phyloP scores from a whole-genome alignment of 1,139 yeast species.

The Yamadazyma friedrichii region DNA sequence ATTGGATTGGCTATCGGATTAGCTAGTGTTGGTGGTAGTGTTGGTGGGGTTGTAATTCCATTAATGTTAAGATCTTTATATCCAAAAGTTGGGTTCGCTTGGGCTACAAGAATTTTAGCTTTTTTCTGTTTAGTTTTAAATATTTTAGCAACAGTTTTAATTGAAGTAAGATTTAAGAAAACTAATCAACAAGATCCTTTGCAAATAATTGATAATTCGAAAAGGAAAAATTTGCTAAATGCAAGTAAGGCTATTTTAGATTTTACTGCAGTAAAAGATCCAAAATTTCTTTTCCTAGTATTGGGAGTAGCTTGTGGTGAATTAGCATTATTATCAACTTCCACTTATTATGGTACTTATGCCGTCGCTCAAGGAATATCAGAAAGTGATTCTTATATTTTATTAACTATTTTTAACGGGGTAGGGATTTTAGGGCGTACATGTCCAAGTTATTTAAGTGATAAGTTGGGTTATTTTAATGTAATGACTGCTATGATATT shows the following conservation, averaged over 20 bases:
- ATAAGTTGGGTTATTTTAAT: slow-evolving; percentile 37
- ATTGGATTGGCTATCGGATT: slow-evolving; percentile 57
- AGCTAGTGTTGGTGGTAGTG: slow-evolving; percentile 62
- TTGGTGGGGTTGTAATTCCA: slow-evolving; percentile 66
- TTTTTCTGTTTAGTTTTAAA: slow-evolving; percentile 46
- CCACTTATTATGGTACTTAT: slow-evolving; percentile 45
- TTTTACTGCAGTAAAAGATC: slow-evolving; percentile 24
- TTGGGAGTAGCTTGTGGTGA: slow-evolving; percentile 51
- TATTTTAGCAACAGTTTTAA: slow-evolving; percentile 36
- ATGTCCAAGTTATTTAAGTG: slow-evolving; percentile 39
- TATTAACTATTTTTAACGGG: slow-evolving; percentile 41
- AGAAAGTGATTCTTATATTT: slow-evolving; percentile 35
- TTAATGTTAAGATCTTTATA: slow-evolving; percentile 55
- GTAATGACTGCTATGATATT: slow-evolving; percentile 36
- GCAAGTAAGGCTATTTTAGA: slow-evolving; percentile 21
- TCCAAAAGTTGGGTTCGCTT: slow-evolving; percentile 50
- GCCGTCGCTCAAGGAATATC: slow-evolving; percentile 40
- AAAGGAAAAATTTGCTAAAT: slow-evolving; percentile 2
- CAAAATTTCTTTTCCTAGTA: slow-evolving; percentile 24
- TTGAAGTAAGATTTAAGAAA: slow-evolving; percentile 44
- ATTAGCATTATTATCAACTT: slow-evolving; percentile 50
- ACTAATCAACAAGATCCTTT: no score
- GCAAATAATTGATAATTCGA: slow-evolving; percentile 3
- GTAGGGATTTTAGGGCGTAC: slow-evolving; percentile 40
- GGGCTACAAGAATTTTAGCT: slow-evolving; percentile 62